Percentiles rank a stretch among this genome's conserved stretches.
Evolutionary conservation across 306 rosid genomes (phyloP).

Genomic region (Malus sylvestris): DNA sequence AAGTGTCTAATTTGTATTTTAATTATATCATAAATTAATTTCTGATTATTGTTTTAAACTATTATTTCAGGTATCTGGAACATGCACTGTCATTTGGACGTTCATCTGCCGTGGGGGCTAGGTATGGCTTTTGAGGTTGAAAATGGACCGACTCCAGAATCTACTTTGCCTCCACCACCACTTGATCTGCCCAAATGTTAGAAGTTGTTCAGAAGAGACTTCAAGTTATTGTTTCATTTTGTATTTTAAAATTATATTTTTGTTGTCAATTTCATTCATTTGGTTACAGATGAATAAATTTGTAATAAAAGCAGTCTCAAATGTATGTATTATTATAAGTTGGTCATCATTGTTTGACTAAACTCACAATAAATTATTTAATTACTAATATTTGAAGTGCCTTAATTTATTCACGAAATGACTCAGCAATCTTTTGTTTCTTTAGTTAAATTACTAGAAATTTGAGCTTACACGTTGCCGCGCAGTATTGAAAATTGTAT

Average conservation of each 20-base stretch:
- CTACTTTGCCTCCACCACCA: slow-evolving; percentile 51
- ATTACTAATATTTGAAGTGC: neutral
- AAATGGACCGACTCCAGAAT: slow-evolving; percentile 28
- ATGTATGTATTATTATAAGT: neutral
- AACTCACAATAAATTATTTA: neutral
- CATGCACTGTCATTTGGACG: slow-evolving; percentile 59
- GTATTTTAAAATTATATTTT: neutral
- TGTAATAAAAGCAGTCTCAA: neutral
- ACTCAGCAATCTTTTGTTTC: neutral
- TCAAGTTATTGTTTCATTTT: neutral
- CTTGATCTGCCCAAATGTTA: slow-evolving; percentile 55
- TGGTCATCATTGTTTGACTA: neutral
- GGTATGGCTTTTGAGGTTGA: slow-evolving; percentile 43
- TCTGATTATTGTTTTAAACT: neutral
- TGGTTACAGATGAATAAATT: neutral
- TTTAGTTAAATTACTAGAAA: too few relatives aligned
- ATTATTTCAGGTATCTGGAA: slow-evolving; percentile 48
- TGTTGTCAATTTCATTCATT: neutral
- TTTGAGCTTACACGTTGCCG: too few relatives aligned
- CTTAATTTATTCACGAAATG: neutral
- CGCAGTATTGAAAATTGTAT: too few relatives aligned
- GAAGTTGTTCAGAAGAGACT: neutral
- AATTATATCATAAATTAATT: neutral
- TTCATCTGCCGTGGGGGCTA: slow-evolving; percentile 69
- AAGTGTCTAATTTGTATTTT: neutral